Evolutionary conservation across 106 monocot species (phyloP), one percentile per base, ranked within the genome.

Genomic region (Dioscorea alata): DNA sequence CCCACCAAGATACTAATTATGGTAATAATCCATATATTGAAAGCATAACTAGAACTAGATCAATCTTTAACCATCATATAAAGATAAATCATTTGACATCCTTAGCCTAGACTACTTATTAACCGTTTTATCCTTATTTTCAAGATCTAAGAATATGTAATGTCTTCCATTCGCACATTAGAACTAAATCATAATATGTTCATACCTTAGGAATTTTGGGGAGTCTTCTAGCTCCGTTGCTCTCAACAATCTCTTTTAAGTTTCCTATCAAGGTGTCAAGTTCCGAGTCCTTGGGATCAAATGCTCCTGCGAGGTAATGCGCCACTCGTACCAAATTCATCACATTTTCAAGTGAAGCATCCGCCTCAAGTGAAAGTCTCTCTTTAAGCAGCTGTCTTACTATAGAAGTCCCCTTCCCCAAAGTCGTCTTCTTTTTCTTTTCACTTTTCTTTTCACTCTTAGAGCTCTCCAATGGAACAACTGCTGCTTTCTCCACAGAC

Each of bases 131-230:
- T 42, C 10, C 42, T 42, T 42, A 6, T 42, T 1, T 28, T 42
- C 10, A 42, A 42, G 42, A 5, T 8, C 9, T 42, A 42, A 42
- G 42, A 8, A 42, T 42, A 42, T 42, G 42, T 6, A 3, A 2
- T 10, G 9, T 42, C 9, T 42, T 42, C 42, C 42, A 42, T 42
- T 6, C 42, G 2, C 42, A 42, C 42, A n/a, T 42, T 3, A 42
- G 42, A 3, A 42, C 42, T 42, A 5, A 5, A 42, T 42, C 6
- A 8, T 1, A 8, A 2, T 13, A 54, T 18, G 54, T 19, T 61
- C 91, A 84, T 28, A 99, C 97, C 89, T 99, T 99, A 12, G 97
- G 87, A 71, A 92, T 92, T 83, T 99, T 99, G 23, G 97, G 97
- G 66, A 99, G 87, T 75, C 97, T 99, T 53, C 92, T 87, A 19